Evolutionary conservation across 306 rosid species (phyloP).

Genomic region (Cicer cuneatum): DNA sequence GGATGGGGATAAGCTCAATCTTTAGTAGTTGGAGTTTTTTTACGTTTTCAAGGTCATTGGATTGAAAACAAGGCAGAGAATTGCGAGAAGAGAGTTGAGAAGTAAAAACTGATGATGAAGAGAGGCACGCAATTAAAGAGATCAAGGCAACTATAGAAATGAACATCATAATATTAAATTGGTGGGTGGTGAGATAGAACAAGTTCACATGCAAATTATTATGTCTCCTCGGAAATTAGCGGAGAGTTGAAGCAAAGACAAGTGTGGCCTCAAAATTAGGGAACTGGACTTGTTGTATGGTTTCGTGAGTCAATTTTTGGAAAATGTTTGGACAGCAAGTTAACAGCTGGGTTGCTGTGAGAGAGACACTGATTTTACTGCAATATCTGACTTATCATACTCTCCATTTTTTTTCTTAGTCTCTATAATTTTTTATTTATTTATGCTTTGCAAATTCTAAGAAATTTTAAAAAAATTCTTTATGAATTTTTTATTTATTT

Average conservation of each 20-base stretch:
- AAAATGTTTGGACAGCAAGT: not conserved
- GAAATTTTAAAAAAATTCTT: too few species aligned
- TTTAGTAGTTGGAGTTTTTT: too few species aligned
- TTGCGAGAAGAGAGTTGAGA: not conserved
- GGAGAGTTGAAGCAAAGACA: slow-evolving; percentile 28
- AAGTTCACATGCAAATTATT: slow-evolving; percentile 4
- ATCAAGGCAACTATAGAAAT: not conserved
- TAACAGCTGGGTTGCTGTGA: slow-evolving; percentile 39
- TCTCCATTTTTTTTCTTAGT: too few species aligned
- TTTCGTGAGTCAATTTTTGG: not conserved
- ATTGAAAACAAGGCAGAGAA: not conserved
- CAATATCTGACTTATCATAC: too few species aligned
- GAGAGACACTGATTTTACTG: slow-evolving; percentile 12
- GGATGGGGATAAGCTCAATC: too few species aligned
- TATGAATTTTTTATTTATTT: too few species aligned
- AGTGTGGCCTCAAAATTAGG: not conserved
- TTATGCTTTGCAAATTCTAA: too few species aligned
- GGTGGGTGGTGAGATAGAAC: not conserved
- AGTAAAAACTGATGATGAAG: not conserved
- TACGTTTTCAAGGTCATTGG: too few species aligned
- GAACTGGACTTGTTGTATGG: not conserved
- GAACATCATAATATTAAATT: too few species aligned
- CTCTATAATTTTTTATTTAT: too few species aligned
- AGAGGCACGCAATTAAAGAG: not conserved
- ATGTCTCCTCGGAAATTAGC: slow-evolving; percentile 1